A percentile compares a stretch with the other conserved stretches of the same genome.
Conservation (phyloP, 1,284 basidiomycete genomes). For the Puccinia polysora region DNA sequence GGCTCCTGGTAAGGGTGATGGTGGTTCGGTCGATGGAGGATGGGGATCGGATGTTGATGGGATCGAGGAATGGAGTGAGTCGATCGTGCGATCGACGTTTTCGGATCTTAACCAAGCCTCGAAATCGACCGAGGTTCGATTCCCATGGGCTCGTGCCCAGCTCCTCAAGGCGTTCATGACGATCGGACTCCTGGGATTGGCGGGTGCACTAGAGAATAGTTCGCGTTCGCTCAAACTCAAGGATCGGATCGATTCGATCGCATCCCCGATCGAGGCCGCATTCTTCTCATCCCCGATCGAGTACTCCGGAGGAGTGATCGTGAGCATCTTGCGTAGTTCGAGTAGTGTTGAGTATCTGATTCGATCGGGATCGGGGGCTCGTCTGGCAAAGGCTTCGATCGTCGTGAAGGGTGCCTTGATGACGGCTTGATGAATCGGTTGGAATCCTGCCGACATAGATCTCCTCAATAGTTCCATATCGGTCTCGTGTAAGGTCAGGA, state of each 20-base stretch:
- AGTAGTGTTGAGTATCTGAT: constrained; percentile 50
- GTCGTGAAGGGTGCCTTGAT: constrained; percentile 53
- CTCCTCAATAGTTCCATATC: constrained; percentile 65
- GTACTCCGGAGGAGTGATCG: constrained; percentile 54
- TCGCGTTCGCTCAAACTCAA: constrained; percentile 53
- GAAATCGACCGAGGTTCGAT: constrained; percentile 38
- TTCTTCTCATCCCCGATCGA: constrained; percentile 53
- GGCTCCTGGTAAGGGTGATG: no score
- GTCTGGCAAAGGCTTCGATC: constrained; percentile 53
- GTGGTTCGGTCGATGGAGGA: constrained; percentile 42
- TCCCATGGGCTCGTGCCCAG: constrained; percentile 28
- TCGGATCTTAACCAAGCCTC: constrained; percentile 40
- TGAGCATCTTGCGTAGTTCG: constrained; percentile 49
- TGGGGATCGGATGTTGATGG: background rate
- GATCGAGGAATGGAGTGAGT: constrained; percentile 44
- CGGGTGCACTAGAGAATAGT: constrained; percentile 52
- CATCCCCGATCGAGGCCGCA: constrained; percentile 53
- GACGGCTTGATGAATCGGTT: constrained; percentile 56
- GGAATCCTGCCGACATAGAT: constrained; percentile 56
- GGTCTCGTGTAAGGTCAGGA: constrained; percentile 64
- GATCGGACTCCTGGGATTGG: constrained; percentile 11
- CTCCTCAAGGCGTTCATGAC: constrained; percentile 11
- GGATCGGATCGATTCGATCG: constrained; percentile 54
- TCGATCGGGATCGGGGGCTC: constrained; percentile 50
- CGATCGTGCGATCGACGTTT: constrained; percentile 50